Conservation (phyloP, 257 asterid genomes). For the Anisodus tanguticus region DNA sequence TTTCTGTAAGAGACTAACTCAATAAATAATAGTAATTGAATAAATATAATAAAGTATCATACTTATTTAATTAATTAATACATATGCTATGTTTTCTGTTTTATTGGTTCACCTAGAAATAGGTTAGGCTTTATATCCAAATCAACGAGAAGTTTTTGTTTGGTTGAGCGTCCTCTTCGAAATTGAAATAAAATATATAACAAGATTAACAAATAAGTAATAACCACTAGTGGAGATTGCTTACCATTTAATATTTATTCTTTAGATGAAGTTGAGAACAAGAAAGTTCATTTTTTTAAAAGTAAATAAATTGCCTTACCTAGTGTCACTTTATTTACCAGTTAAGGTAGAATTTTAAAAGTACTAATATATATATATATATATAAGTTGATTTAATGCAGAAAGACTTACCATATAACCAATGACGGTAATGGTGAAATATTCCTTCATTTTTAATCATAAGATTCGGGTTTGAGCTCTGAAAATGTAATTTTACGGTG, state of each 20-base stretch:
- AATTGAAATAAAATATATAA: conserved; percentile 19
- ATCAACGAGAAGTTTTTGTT: conserved; percentile 37
- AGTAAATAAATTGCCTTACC: neutral
- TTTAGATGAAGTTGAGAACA: neutral
- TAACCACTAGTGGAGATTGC: conserved; percentile 4
- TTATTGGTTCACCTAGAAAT: conserved; percentile 50
- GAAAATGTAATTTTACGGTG: no score
- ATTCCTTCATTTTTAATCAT: no score
- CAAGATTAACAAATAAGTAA: neutral
- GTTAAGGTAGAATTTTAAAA: neutral
- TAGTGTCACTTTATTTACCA: neutral
- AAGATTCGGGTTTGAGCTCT: no score
- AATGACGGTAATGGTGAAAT: no score
- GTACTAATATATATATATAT: neutral
- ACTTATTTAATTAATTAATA: neutral
- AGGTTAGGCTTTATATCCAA: conserved; percentile 52
- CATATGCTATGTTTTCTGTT: conserved; percentile 8
- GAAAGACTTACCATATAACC: no score
- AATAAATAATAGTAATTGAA: no score
- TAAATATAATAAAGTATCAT: neutral
- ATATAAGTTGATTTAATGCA: no score
- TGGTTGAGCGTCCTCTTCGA: conserved; percentile 60
- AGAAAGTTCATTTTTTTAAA: neutral
- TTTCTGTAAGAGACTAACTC: no score
- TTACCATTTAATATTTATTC: conserved; percentile 15